These are phyloP conservation scores for Chlorella vulgaris DNA, from an alignment of 139 green algal genomes.

Conservation along the genomic window DNA sequence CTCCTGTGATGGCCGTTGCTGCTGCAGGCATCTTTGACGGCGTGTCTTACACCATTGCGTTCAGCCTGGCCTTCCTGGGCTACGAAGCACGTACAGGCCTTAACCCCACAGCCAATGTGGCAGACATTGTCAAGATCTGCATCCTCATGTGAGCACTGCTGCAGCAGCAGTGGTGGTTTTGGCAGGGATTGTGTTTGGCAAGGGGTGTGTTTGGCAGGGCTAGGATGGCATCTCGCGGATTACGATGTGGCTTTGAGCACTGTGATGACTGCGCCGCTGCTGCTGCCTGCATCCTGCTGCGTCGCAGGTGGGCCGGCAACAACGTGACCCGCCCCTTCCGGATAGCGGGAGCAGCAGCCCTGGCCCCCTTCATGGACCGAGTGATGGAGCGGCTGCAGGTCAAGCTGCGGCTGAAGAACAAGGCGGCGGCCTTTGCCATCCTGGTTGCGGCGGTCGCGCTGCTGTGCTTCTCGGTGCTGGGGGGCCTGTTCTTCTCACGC, in stretches of 20 bases:
- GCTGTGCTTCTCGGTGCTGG: slow-evolving; percentile 35
- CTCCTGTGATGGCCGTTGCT: neutral
- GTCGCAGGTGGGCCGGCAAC: slow-evolving; percentile 43
- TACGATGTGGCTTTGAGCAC: neutral
- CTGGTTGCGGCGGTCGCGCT: slow-evolving; percentile 26
- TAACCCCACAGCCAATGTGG: slow-evolving; percentile 46
- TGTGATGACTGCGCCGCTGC: neutral
- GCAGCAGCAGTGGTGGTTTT: neutral
- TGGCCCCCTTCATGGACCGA: slow-evolving; percentile 47
- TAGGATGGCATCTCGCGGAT: too few relatives aligned
- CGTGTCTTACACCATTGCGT: slow-evolving; percentile 46
- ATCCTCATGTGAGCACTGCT: slow-evolving; percentile 48
- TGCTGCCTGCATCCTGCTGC: neutral
- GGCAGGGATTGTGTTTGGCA: neutral
- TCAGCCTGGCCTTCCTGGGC: slow-evolving; percentile 38
- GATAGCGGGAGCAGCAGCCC: slow-evolving; percentile 39
- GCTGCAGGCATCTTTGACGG: slow-evolving; percentile 38
- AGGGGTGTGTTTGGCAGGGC: neutral
- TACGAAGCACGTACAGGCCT: slow-evolving; percentile 46
- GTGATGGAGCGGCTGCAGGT: slow-evolving; percentile 40
- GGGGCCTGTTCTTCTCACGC: slow-evolving; percentile 38
- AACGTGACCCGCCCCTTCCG: slow-evolving; percentile 52
- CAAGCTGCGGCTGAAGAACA: slow-evolving; percentile 31
- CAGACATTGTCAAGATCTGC: slow-evolving; percentile 51
- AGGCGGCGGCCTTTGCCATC: slow-evolving; percentile 35